Evolutionary conservation across 805 yeast genomes (phyloP), one percentile per base, ranked within the genome.

Genomic region (Monosporozyma aerobia): DNA sequence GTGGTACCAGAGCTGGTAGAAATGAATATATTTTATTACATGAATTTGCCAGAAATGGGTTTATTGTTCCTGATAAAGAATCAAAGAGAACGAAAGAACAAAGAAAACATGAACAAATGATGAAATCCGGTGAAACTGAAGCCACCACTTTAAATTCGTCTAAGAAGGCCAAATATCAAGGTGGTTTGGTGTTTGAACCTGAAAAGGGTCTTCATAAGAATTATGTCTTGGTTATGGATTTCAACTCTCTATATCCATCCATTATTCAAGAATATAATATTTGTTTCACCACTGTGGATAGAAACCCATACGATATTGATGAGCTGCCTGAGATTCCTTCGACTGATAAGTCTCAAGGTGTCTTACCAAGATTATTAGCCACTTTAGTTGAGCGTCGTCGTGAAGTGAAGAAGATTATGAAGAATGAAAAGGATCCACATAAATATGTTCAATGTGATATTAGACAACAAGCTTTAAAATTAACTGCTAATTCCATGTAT

Each of bases 401-500:
- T 45, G 96, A 88, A 63, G 98, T 92, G 23, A 94, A 94, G 67
- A 83, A 82, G 59, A 71, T 89, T 39, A 77, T 94, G 77, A 90
- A 89, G 61, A 83, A 82, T 58, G 84, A 90, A 35, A 76, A 78
- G 45, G 80, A 83, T 23, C 74, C 81, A 0, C 70, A 74, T 51
- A 90, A 87, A 64, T 80, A 71, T 53, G 85, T 87, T 0, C 97
- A 92, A 64, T 89, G 85, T 75, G 98, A 94, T 68, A 90, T 90
- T 64, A 88, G 90, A 64, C 99, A 94, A 69, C 95, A 86, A 67
- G 98, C 99, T 0, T 78, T 94, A 66, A 94, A 94, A 68, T 76
- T 94, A 65, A 95, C 99, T 2, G 99, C 99, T 30, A 94, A 94
- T 70, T 94, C 99, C n/a, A 92, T 94, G 97, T 94, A 94, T 72